phyloP scores from a whole-genome alignment of 129 eudicot genomes.

The Scalesia atractyloides region DNA sequence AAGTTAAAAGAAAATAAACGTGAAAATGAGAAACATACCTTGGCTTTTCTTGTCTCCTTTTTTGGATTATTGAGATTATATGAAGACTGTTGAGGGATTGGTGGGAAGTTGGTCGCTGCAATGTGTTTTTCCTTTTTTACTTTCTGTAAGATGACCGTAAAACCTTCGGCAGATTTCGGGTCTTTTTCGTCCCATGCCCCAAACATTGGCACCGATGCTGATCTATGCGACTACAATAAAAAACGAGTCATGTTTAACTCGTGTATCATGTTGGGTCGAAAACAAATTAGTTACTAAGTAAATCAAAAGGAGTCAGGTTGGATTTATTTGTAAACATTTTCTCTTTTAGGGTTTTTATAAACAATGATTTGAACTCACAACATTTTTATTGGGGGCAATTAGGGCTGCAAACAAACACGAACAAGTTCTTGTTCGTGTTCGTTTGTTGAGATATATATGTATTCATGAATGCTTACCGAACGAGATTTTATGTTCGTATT shows the following conservation, averaged over 20 bases:
- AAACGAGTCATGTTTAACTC: neutral
- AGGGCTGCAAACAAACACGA: too few relatives aligned
- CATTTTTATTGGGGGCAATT: neutral
- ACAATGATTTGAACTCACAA: too few relatives aligned
- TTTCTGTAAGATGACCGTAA: conserved; percentile 71
- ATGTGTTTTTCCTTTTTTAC: conserved; percentile 75
- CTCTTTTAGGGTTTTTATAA: neutral
- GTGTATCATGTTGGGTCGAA: neutral
- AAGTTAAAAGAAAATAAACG: neutral
- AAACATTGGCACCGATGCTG: conserved; percentile 85
- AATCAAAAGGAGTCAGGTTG: neutral
- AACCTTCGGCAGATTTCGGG: conserved; percentile 71
- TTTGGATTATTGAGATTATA: conserved; percentile 30
- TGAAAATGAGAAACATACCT: conserved; percentile 41
- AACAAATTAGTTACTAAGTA: neutral
- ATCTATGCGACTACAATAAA: conserved; percentile 47
- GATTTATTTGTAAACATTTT: neutral
- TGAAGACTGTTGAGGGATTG: conserved; percentile 39
- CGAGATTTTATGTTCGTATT: too few relatives aligned
- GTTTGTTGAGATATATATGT: too few relatives aligned
- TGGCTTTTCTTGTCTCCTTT: conserved; percentile 26
- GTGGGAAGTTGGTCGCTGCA: conserved; percentile 66
- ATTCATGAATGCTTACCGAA: too few relatives aligned
- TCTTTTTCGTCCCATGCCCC: conserved; percentile 81
- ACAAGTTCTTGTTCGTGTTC: too few relatives aligned